Percentiles rank a stretch among this genome's conserved stretches.
phyloP scores from a whole-genome alignment of 2,329 filamentous ascomycete genomes.

The Penicillium corylophilum region DNA sequence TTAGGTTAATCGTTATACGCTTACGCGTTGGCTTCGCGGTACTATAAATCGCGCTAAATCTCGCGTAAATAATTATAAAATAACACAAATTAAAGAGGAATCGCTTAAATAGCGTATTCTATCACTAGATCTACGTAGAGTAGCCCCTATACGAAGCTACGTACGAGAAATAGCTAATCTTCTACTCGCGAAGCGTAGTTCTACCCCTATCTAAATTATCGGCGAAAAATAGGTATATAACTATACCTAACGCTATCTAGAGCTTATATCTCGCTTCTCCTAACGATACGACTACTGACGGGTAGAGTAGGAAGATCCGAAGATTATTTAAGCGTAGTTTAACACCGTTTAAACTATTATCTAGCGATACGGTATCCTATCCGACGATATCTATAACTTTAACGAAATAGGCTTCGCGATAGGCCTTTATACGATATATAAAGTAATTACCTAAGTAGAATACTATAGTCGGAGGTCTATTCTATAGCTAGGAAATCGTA shows the following conservation, averaged over 20 bases:
- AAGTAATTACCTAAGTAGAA: not conserved
- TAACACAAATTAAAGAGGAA: not conserved
- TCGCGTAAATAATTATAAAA: not conserved
- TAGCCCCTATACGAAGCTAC: too few relatives aligned
- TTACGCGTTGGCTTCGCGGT: not conserved
- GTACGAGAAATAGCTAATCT: too few relatives aligned
- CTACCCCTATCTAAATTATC: too few relatives aligned
- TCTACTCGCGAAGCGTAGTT: too few relatives aligned
- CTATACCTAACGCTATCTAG: not conserved
- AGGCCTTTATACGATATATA: not conserved
- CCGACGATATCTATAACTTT: too few relatives aligned
- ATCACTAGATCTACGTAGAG: too few relatives aligned
- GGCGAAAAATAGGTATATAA: too few relatives aligned
- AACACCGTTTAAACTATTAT: too few relatives aligned
- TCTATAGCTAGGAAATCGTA: constrained; percentile 1
- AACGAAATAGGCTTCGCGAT: too few relatives aligned
- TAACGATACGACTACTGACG: not conserved
- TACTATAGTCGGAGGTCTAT: not conserved
- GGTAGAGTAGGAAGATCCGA: not conserved
- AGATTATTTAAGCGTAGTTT: not conserved
- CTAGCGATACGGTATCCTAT: too few relatives aligned
- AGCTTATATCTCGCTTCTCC: not conserved
- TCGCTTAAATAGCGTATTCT: too few relatives aligned
- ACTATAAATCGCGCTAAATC: not conserved
- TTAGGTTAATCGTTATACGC: not conserved